A percentile compares a stretch with the other conserved stretches of the same genome.
These are phyloP conservation scores for Paratinospora sagittata DNA, from an alignment of 164 flowering plant species.

Conservation along the genomic window DNA sequence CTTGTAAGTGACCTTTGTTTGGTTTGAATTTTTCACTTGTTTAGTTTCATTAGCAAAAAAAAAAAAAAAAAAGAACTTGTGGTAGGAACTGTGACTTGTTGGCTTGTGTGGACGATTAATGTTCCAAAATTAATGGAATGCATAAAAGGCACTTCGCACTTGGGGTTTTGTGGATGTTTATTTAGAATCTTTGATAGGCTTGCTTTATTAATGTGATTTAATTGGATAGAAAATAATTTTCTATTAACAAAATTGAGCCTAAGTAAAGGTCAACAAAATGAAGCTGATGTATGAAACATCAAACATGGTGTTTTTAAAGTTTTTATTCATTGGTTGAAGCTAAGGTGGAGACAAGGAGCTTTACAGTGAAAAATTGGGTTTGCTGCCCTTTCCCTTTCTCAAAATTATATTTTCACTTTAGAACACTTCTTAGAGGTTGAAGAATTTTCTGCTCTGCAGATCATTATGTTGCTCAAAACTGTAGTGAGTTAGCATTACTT, in stretches of 20 bases:
- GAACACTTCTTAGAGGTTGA: background rate
- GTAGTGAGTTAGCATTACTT: background rate
- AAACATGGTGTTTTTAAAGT: background rate
- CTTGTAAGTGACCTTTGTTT: constrained; percentile 47
- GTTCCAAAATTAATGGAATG: too few relatives aligned
- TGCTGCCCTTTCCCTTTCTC: background rate
- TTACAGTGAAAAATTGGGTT: background rate
- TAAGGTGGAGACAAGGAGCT: background rate
- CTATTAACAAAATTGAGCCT: background rate
- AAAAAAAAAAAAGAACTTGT: background rate
- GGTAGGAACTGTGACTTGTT: background rate
- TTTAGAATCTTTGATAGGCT: background rate
- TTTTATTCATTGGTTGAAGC: background rate
- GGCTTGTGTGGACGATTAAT: background rate
- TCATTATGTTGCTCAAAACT: background rate
- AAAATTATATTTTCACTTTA: background rate
- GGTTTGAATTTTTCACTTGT: background rate
- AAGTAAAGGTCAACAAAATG: too few relatives aligned
- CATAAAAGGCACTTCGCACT: too few relatives aligned
- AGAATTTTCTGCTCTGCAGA: background rate
- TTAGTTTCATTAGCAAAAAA: background rate
- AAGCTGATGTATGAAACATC: too few relatives aligned
- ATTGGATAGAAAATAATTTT: background rate
- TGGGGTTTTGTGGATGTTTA: too few relatives aligned
- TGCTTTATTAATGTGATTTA: background rate